Evolutionary conservation across 345 rosid species (phyloP).

Genomic region (Ricinus communis): DNA sequence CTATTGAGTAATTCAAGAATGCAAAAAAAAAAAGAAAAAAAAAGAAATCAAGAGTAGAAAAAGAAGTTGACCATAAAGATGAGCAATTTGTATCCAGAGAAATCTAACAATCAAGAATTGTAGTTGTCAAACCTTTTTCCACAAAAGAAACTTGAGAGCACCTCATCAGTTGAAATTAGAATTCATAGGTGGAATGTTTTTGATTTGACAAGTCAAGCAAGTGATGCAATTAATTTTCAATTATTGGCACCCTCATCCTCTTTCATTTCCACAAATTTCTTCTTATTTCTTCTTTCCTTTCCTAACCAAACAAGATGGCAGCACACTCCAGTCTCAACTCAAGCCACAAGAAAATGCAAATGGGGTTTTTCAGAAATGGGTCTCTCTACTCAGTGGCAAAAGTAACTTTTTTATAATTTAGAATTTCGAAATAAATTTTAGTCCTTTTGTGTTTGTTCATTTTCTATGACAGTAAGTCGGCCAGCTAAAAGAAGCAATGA

Average conservation of each 20-base stretch:
- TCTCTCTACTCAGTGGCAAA: background rate
- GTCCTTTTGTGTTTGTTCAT: background rate
- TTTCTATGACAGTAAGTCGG: background rate
- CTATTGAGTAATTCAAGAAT: background rate
- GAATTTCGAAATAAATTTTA: background rate
- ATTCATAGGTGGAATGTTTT: constrained; percentile 18
- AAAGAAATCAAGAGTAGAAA: too few species aligned
- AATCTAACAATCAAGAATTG: constrained; percentile 5
- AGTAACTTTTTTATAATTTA: background rate
- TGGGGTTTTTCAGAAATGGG: background rate
- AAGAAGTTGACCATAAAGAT: background rate
- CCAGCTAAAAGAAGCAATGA: background rate
- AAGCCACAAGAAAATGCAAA: constrained; percentile 21
- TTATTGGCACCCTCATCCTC: constrained; percentile 20
- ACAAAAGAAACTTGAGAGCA: background rate
- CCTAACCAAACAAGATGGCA: constrained; percentile 5
- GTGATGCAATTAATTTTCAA: background rate
- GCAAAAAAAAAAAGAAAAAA: too few species aligned
- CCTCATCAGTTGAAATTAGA: background rate
- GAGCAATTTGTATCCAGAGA: constrained; percentile 11
- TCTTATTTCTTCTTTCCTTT: too few species aligned
- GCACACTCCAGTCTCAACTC: constrained; percentile 10
- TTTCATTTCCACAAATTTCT: constrained; percentile 18
- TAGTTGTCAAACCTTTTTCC: constrained; percentile 18
- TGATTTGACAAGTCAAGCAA: constrained; percentile 9